A percentile compares a stretch with the other conserved stretches of the same genome.
Conservation (phyloP, 768 basidiomycete genomes). For the Kondoa subrosea region DNA sequence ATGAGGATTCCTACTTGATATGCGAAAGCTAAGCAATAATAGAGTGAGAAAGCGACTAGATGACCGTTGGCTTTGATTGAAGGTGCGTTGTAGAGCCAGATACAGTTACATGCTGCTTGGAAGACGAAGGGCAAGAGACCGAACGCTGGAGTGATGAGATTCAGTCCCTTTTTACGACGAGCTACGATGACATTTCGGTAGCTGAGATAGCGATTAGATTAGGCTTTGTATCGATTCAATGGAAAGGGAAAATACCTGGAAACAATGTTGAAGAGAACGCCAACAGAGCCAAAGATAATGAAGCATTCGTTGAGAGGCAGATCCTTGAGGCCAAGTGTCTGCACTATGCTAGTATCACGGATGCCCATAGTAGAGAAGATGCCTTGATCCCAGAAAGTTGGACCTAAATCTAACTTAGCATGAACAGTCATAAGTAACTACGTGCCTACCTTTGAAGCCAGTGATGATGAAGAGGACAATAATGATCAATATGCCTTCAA, state of each 20-base stretch:
- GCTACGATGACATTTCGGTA: constrained; percentile 66
- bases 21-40: constrained; percentile 55
- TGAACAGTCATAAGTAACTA: background rate
- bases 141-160: constrained; percentile 43
- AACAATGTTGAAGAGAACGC: constrained; percentile 61
- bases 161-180: constrained; percentile 35
- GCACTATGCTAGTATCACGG: constrained; percentile 41
- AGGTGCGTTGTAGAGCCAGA: constrained; percentile 51
- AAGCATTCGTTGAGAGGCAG: constrained; percentile 67
- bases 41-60: constrained; percentile 72
- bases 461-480: constrained; percentile 57
- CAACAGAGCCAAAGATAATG: constrained; percentile 60
- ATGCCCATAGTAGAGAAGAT: constrained; percentile 41
- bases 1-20: constrained; percentile 76
- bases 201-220: constrained; percentile 35
- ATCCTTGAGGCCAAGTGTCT: constrained; percentile 44
- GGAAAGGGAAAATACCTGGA: constrained; percentile 2
- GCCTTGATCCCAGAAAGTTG: constrained; percentile 61
- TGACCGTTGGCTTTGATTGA: constrained; percentile 50
- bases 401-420: constrained; percentile 39
- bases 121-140: constrained; percentile 64
- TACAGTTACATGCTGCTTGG: constrained; percentile 52
- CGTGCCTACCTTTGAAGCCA: constrained; percentile 51
- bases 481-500: constrained; percentile 87
- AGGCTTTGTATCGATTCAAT: too few species aligned